These are phyloP conservation scores for Mycena olivaceomarginata DNA, from an alignment of 768 basidiomycete genomes.

Conservation along the genomic window DNA sequence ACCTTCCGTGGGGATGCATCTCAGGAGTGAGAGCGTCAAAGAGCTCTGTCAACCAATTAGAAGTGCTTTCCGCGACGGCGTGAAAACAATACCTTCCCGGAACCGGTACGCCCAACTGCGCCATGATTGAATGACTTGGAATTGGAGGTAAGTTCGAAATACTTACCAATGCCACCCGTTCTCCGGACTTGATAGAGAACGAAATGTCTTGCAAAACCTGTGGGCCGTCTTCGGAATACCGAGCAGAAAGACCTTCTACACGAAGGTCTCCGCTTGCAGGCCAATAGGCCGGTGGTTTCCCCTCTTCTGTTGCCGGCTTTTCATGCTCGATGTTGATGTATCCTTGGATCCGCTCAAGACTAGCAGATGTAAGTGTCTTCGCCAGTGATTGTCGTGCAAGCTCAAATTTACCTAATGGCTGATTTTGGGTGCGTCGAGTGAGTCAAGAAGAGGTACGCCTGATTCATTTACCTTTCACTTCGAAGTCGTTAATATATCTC, in stretches of 20 bases:
- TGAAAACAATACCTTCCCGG: slow-evolving; percentile 35
- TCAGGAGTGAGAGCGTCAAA: slow-evolving; percentile 69
- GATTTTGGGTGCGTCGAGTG: not conserved
- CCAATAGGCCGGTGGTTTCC: slow-evolving; percentile 69
- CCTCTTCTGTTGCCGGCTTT: slow-evolving; percentile 49
- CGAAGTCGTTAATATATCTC: not conserved
- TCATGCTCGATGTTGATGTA: slow-evolving; percentile 67
- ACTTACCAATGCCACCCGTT: slow-evolving; percentile 63
- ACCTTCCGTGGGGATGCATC: slow-evolving; percentile 57
- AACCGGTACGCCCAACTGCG: slow-evolving; percentile 51
- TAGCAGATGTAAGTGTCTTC: not conserved
- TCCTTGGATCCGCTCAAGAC: slow-evolving; percentile 38
- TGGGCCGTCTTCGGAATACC: slow-evolving; percentile 53
- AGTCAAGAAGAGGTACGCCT: not conserved
- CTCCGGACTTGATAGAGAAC: slow-evolving; percentile 65
- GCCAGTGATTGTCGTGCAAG: not conserved
- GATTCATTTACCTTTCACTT: slow-evolving; percentile 12
- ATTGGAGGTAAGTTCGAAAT: not conserved
- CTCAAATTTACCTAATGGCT: slow-evolving; percentile 2
- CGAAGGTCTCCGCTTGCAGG: slow-evolving; percentile 65
- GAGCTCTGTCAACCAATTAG: slow-evolving; percentile 64
- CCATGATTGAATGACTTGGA: not conserved
- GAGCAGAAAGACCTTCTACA: slow-evolving; percentile 63
- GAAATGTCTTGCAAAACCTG: slow-evolving; percentile 39
- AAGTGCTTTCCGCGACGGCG: not conserved